phyloP scores from a whole-genome alignment of 2,329 filamentous ascomycete genomes.

The Arthrobotrys megalospora region DNA sequence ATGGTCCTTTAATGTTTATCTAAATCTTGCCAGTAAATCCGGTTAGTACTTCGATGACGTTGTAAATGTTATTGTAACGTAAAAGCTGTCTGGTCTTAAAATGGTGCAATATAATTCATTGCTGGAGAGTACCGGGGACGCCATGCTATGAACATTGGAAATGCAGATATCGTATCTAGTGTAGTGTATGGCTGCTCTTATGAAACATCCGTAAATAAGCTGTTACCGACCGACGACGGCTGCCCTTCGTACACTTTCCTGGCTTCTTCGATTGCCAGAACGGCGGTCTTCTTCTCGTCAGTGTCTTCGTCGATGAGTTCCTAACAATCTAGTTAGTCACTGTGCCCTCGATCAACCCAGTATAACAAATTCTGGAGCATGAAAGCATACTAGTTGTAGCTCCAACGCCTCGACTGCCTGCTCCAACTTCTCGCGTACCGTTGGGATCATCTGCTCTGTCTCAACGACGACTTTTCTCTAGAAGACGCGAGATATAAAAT shows the following conservation, averaged over 20 bases:
- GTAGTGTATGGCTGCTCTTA: constrained; percentile 8
- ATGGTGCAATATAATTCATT: constrained; percentile 16
- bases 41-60: background rate
- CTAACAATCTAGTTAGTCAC: constrained; percentile 11
- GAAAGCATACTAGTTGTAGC: constrained; percentile 79
- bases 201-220: constrained; percentile 44
- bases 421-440: constrained; percentile 79
- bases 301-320: constrained; percentile 45
- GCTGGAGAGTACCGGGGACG: constrained; percentile 11
- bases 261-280: constrained; percentile 35
- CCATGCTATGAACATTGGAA: constrained; percentile 32
- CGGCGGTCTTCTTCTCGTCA: constrained; percentile 39
- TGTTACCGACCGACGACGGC: constrained; percentile 17
- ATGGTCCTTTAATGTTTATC: constrained; percentile 1
- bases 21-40: background rate
- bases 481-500: constrained; percentile 30
- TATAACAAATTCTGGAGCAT: constrained; percentile 58
- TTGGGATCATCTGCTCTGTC: constrained; percentile 85
- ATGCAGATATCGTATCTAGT: constrained; percentile 7
- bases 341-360: background rate
- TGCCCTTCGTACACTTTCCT: constrained; percentile 45
- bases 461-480: constrained; percentile 87
- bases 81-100: background rate
- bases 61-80: background rate
- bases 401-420: constrained; percentile 82